Conservation (phyloP, 2,329 filamentous ascomycete species). For the Ophiostoma sp. region DNA sequence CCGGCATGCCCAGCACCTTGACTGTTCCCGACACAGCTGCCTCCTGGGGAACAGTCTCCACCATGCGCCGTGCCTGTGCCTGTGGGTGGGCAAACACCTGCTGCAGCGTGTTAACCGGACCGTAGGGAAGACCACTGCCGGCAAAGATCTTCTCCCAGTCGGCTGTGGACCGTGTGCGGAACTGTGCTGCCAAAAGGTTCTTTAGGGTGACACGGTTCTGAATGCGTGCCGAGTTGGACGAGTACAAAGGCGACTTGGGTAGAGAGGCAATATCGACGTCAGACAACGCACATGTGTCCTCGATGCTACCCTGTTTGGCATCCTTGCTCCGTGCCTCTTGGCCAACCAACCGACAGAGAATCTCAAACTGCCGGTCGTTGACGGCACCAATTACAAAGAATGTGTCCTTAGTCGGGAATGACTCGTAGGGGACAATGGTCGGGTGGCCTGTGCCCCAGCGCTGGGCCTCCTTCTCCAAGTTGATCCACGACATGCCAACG, state of each 20-base stretch:
- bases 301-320: neutral
- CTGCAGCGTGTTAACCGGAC: slow-evolving; percentile 13
- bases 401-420: neutral
- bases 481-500: slow-evolving; percentile 26
- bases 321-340: neutral
- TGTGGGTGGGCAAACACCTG: slow-evolving; percentile 22
- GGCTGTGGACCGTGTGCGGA: neutral
- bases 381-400: slow-evolving; percentile 18
- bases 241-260: neutral
- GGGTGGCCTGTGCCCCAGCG: slow-evolving; percentile 7
- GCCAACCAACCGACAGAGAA: neutral
- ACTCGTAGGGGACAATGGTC: slow-evolving; percentile 3
- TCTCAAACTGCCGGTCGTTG: slow-evolving; percentile 21
- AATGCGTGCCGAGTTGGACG: slow-evolving; percentile 2
- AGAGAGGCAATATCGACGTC: neutral
- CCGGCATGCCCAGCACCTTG: slow-evolving; percentile 19
- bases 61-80: slow-evolving; percentile 20
- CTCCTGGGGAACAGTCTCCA: neutral
- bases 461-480: slow-evolving; percentile 23
- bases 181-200: neutral
- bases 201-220: neutral
- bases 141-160: neutral
- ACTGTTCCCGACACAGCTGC: slow-evolving; percentile 13
- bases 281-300: neutral
- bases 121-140: neutral